These are phyloP conservation scores for Wallacemonas rigidus DNA, from an alignment of 208 protist genomes.

Conservation along the genomic window DNA sequence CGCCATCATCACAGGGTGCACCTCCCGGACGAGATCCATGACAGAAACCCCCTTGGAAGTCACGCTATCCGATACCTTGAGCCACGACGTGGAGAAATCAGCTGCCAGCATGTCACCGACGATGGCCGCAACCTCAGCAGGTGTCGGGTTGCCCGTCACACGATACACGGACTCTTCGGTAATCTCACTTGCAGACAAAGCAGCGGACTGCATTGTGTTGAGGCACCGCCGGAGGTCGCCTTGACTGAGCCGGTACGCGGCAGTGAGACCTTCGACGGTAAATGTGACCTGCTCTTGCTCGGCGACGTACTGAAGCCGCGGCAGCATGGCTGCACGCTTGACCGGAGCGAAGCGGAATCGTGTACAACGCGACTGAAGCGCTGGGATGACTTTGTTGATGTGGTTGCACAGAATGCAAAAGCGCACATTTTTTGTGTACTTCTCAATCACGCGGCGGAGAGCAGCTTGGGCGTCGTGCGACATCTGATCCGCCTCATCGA, in stretches of 20 bases:
- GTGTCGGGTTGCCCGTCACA: constrained; percentile 86
- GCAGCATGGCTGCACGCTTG: constrained; percentile 74
- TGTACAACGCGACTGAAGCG: constrained; percentile 97
- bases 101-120: constrained; percentile 72
- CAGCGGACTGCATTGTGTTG: constrained; percentile 96
- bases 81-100: constrained; percentile 67
- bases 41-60: constrained; percentile 69
- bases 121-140: constrained; percentile 67
- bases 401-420: constrained; percentile 99
- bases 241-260: constrained; percentile 92
- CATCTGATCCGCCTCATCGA: constrained; percentile 99
- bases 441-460: constrained; percentile 98
- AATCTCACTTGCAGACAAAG: constrained; percentile 69
- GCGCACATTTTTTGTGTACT: constrained; percentile 96
- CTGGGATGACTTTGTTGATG: constrained; percentile 95
- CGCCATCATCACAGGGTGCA: constrained; percentile 80
- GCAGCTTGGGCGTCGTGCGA: constrained; percentile 97
- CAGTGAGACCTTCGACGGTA: constrained; percentile 84
- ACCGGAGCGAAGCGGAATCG: constrained; percentile 98
- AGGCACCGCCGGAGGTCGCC: constrained; percentile 98
- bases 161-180: constrained; percentile 82
- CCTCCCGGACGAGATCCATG: constrained; percentile 70
- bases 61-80: constrained; percentile 48
- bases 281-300: constrained; percentile 81
- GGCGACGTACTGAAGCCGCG: constrained; percentile 85